Evolutionary conservation across 768 basidiomycete genomes (phyloP), one percentile per base, ranked within the genome.

Genomic region (Termitomyces heimii): DNA sequence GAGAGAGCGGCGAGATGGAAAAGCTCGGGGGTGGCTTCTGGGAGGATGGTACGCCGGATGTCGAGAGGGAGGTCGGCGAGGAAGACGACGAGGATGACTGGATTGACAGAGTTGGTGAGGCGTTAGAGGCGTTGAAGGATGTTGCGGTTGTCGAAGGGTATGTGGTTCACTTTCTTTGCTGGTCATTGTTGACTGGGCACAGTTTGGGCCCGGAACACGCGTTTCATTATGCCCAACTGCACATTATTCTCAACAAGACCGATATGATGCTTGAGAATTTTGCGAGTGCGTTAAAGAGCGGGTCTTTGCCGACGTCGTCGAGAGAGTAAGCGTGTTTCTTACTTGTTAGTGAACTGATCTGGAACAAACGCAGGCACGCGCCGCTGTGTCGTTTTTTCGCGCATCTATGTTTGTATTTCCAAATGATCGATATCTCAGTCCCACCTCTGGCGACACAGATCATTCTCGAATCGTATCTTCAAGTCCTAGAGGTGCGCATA

Each of bases 381-480:
- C 77, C 81, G 0, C 80, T 92, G 77, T 84, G 83, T 45, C 86
- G 94, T 4, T 99, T 98, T 74, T 97, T 96, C 65, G 89, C 94
- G 0, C 96, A 99, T 66, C 75, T 98, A 24, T 92, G 92, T 61
- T 83, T 98, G 31, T 93, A 87, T 72, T 78, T 97, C 4, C 85
- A 89, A 60, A 83, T 93, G 72, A 89, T 97, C 35, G 87, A 88
- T 50, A 73, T 87, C 35, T 68, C 83, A 0, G 82, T 92, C 0
- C 89, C 94, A 0, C 84, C 87, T 2, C 70, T 83, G 13, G 83
- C 91, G 0, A 86, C 84, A 0, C 92, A 96, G 66, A 72, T 81
- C 31, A 92, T 99, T 52, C 73, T 98, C 28, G 90, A 96, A 66
- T 84, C 89, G 0, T 99, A 98, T 67, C 81, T 98, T 5, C 83